Conservation (phyloP, 305 asterid genomes). For the Solanum hybrid region DNA sequence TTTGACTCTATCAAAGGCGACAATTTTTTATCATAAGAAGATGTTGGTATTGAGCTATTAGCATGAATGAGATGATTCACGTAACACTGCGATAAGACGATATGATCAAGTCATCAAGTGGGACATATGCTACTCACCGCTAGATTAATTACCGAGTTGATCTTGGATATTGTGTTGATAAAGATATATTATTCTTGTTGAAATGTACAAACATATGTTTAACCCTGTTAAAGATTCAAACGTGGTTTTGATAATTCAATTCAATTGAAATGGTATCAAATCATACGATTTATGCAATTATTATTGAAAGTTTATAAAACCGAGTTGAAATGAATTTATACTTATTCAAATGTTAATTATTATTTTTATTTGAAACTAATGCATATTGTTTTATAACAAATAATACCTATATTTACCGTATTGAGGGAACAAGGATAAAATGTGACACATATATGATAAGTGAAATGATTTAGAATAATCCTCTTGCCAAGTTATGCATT, state of each 20-base stretch:
- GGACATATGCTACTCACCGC: too few species aligned
- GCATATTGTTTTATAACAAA: background rate
- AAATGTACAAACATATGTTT: too few species aligned
- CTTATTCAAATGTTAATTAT: too few species aligned
- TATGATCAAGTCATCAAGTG: background rate
- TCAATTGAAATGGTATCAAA: background rate
- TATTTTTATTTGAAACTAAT: background rate
- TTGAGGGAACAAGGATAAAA: background rate
- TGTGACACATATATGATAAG: background rate
- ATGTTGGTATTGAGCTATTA: background rate
- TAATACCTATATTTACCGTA: background rate
- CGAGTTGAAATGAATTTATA: too few species aligned
- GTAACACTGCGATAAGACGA: background rate
- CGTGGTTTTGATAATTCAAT: background rate
- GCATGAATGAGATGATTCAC: background rate
- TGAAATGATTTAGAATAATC: too few species aligned
- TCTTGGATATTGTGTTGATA: background rate
- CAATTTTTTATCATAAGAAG: background rate
- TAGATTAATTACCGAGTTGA: background rate
- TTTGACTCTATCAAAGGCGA: background rate
- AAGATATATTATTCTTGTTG: background rate
- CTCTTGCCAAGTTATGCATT: background rate
- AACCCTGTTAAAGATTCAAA: background rate
- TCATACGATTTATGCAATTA: too few species aligned
- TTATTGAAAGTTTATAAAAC: too few species aligned